Evolutionary conservation across 768 basidiomycete genomes (phyloP), one percentile per base, ranked within the genome.

Genomic region (Tubosaeta brunneosetosa): DNA sequence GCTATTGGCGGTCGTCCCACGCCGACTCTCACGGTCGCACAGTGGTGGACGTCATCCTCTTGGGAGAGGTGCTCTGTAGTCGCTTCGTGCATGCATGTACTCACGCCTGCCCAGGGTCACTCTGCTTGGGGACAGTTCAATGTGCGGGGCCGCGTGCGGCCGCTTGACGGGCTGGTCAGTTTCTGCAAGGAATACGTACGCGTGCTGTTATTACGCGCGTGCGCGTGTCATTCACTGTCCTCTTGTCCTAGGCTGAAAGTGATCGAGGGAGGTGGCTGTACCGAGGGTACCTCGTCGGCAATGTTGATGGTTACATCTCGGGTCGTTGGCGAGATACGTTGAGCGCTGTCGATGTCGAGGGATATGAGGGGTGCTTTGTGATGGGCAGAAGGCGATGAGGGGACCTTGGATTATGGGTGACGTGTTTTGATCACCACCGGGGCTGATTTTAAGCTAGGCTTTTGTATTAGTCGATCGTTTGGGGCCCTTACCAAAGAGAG

Each of bases 111-210:
- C 17, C 52, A 91, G 88, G 91, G 91, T 5, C 92, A 94, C 69
- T 94, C 91, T 8, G 84, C 90, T 13, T 94, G 91, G 91, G 91
- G 92, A 22, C 84, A 89, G 57, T 94, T 93, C 70, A 84, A 77
- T 52, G 67, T 94, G 25, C 71, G 85, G 4, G 91, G 92, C 34
- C 80, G 91, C 16, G 78, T 94, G n/a, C 74, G 92, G 51, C 80
- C 85, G 14, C 82, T 79, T 61, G 91, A 94, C 65, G 91, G 91
- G 8, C 81, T 91, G 58, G 76, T 94, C 47, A 88, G 81, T 55
- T 64, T 94, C 9, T 81, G 79, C n/a, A 94, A 94, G 65, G 84
- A 90, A 79, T 93, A 94, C 65, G 90, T 91, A 66, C 44, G 78
- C 67, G 22, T 19, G 8, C 3, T 36, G 42, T 47, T 45, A 48